Conservation (phyloP, 306 rosid species). For the Cucurbita ficifolia region DNA sequence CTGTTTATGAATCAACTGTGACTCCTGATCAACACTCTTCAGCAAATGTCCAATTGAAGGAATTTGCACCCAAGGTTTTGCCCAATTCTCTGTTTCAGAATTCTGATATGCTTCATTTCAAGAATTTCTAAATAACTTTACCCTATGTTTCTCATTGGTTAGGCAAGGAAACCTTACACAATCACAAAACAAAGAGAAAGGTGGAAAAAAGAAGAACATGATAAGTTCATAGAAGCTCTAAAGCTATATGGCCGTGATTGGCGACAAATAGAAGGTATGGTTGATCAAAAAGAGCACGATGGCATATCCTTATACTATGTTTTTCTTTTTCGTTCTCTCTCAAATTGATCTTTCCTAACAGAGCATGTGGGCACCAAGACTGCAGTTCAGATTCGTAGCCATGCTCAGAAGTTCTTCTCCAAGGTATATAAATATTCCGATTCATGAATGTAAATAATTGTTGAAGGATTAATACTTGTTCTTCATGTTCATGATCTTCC, state of each 20-base stretch:
- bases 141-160: neutral
- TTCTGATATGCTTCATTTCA: neutral
- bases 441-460: constrained; percentile 9
- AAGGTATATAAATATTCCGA: constrained; percentile 40
- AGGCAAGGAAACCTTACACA: constrained; percentile 79
- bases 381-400: constrained; percentile 96
- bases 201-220: constrained; percentile 87
- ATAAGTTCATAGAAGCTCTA: constrained; percentile 67
- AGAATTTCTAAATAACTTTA: neutral
- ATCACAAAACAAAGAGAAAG: constrained; percentile 73
- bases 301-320: neutral
- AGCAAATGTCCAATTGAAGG: constrained; percentile 21
- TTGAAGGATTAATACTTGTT: neutral
- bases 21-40: constrained; percentile 8
- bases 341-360: constrained; percentile 19
- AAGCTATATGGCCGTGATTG: constrained; percentile 73
- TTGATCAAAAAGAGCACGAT: constrained; percentile 9
- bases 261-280: constrained; percentile 68
- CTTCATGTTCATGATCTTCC: neutral
- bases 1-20: neutral
- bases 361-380: constrained; percentile 80
- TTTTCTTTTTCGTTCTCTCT: neutral
- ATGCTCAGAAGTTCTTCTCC: constrained; percentile 87
- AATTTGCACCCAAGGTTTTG: constrained; percentile 46
- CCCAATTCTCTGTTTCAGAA: neutral